Base-by-base conservation (phyloP, 371 early-diverging fungal species). In the Actinomucor elegans region DNA sequence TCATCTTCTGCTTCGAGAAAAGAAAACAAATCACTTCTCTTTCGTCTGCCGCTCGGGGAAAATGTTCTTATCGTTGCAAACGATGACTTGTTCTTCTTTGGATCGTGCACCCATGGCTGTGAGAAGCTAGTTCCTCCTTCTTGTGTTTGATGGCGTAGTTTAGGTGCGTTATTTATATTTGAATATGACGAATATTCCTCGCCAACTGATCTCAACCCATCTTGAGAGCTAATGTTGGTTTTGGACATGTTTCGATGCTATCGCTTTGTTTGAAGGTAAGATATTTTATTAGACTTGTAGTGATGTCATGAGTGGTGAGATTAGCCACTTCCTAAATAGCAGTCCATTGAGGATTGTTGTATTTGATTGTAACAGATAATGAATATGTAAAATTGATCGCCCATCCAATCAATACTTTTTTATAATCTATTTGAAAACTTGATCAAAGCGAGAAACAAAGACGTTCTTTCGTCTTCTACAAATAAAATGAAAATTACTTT, bases 221-320 rank as follows among this genome's bases (percentile, higher is more conserved):
- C 38, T 54, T 38, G 46, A 54, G 46, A 27, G 14, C 46, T 38
- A 12, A 46, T 45, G 35, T 53, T 54, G 34, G 46, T 46, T 14
- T 23, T 15, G 37, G 36, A 46, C 46, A 54, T 54, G 9, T 6
- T 23, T 37, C 17, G 15, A 32, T n/a, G n/a, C n/a, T n/a, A n/a
- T n/a, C n/a, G n/a, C n/a, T n/a, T n/a, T n/a, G n/a, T n/a, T n/a
- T n/a, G n/a, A n/a, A n/a, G n/a, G n/a, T n/a, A n/a, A n/a, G n/a
- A n/a, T n/a, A n/a, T n/a, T n/a, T n/a, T n/a, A n/a, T n/a, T n/a
- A n/a, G n/a, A n/a, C n/a, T n/a, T n/a, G n/a, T n/a, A n/a, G n/a
- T n/a, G n/a, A n/a, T n/a, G n/a, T n/a, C n/a, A n/a, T n/a, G n/a
- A n/a, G n/a, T n/a, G n/a, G n/a, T n/a, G n/a, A n/a, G n/a, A n/a